A percentile compares a stretch with the other conserved stretches of the same genome.
Conservation (phyloP, 129 eudicot species). For the Pseudognaphalium luteoalbum region DNA sequence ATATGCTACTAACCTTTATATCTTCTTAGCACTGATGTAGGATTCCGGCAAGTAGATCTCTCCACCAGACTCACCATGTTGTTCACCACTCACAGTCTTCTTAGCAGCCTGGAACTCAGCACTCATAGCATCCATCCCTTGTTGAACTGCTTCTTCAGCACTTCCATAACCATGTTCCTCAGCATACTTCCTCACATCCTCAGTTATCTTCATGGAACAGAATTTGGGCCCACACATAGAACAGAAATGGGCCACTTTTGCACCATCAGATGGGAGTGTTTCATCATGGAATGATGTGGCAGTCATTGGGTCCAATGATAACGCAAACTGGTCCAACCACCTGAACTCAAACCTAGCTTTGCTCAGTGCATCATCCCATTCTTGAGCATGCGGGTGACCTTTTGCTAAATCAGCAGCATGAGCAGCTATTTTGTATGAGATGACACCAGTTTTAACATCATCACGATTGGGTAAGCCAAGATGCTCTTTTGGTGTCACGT, state of each 20-base stretch:
- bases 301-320: constrained; percentile 92
- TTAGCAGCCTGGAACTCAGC: constrained; percentile 88
- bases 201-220: constrained; percentile 97
- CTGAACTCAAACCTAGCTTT: constrained; percentile 94
- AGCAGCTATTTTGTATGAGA: constrained; percentile 92
- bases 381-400: constrained; percentile 91
- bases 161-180: constrained; percentile 98
- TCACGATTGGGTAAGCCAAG: constrained; percentile 94
- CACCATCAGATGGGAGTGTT: constrained; percentile 91
- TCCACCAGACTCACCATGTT: constrained; percentile 95
- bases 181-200: constrained; percentile 94
- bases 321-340: constrained; percentile 97
- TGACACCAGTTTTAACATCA: constrained; percentile 91
- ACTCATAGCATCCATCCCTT: constrained; percentile 99
- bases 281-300: constrained; percentile 97
- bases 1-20: constrained; percentile 47
- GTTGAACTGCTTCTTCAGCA: constrained; percentile 89
- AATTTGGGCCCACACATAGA: constrained; percentile 99
- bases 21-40: constrained; percentile 59
- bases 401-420: constrained; percentile 98
- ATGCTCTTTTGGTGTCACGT: constrained; percentile 96
- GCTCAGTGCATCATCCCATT: constrained; percentile 97
- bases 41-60: constrained; percentile 91
- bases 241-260: constrained; percentile 98
- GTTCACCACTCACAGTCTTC: constrained; percentile 97